phyloP scores from a whole-genome alignment of 192 early-diverging fungal genomes.

The Linnemannia exigua region DNA sequence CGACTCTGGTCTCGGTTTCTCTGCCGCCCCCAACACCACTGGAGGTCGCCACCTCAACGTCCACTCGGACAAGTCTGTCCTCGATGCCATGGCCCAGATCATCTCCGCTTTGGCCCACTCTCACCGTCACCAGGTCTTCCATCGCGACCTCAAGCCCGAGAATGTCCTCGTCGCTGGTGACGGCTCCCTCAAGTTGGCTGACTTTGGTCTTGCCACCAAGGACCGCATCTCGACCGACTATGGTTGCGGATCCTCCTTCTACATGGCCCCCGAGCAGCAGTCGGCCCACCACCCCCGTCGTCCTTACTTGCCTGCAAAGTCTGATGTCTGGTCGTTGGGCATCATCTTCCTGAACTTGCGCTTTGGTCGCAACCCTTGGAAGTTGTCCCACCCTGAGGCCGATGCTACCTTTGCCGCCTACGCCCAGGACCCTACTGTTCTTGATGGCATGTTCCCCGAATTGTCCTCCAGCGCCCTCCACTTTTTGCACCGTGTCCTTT shows the following conservation, averaged over 20 bases:
- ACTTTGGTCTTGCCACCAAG: conserved; percentile 93
- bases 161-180: conserved; percentile 79
- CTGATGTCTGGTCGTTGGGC: conserved; percentile 86
- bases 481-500: conserved; percentile 62
- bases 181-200: conserved; percentile 82
- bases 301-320: conserved; percentile 70
- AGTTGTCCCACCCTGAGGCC: conserved; percentile 62
- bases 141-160: conserved; percentile 97
- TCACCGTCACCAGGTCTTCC: conserved; percentile 85
- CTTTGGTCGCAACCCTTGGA: conserved; percentile 89
- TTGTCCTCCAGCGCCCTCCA: conserved; percentile 57
- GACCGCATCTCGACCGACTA: conserved; percentile 81
- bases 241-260: conserved; percentile 90
- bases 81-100: conserved; percentile 83
- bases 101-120: conserved; percentile 83
- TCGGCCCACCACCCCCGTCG: conserved; percentile 51
- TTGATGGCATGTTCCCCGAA: conserved; percentile 70
- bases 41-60: conserved; percentile 64
- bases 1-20: conserved; percentile 71
- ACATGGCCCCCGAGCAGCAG: conserved; percentile 88
- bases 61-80: conserved; percentile 62
- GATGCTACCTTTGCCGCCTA: conserved; percentile 69
- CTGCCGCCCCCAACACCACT: conserved; percentile 39
- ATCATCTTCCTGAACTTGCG: conserved; percentile 82
- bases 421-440: conserved; percentile 60